phyloP scores from a whole-genome alignment of 179 eudicot genomes.

The Pouteria campechiana region DNA sequence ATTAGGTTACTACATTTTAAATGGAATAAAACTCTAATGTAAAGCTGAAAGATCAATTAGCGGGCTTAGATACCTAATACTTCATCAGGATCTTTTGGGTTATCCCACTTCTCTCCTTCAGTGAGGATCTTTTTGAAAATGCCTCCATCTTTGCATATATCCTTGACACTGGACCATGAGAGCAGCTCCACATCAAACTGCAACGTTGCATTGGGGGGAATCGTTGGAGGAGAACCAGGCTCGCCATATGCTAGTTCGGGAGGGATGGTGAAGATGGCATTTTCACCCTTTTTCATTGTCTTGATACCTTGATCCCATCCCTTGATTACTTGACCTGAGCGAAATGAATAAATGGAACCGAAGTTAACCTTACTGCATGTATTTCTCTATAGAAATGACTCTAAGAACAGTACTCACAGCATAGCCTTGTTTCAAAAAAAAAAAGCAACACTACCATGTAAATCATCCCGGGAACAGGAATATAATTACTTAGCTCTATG shows the following conservation, averaged over 20 bases:
- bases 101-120: conserved; percentile 95
- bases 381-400: too few relatives aligned
- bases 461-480: too few relatives aligned
- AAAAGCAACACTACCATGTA: too few relatives aligned
- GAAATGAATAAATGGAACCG: not conserved
- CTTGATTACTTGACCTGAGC: conserved; percentile 82
- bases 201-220: conserved; percentile 74
- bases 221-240: conserved; percentile 75
- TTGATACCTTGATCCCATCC: conserved; percentile 92
- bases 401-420: too few relatives aligned
- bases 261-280: conserved; percentile 88
- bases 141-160: conserved; percentile 92
- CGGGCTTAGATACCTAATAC: conserved; percentile 43
- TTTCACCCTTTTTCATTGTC: conserved; percentile 94
- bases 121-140: conserved; percentile 58
- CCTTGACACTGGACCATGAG: conserved; percentile 82
- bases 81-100: conserved; percentile 85
- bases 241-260: conserved; percentile 76
- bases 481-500: too few relatives aligned
- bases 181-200: conserved; percentile 83
- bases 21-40: too few relatives aligned
- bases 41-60: not conserved
- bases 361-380: too few relatives aligned
- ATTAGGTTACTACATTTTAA: not conserved
- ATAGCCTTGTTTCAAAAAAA: too few relatives aligned